Evolutionary conservation across 345 rosid genomes (phyloP).

Genomic region (Dimocarpus longan): DNA sequence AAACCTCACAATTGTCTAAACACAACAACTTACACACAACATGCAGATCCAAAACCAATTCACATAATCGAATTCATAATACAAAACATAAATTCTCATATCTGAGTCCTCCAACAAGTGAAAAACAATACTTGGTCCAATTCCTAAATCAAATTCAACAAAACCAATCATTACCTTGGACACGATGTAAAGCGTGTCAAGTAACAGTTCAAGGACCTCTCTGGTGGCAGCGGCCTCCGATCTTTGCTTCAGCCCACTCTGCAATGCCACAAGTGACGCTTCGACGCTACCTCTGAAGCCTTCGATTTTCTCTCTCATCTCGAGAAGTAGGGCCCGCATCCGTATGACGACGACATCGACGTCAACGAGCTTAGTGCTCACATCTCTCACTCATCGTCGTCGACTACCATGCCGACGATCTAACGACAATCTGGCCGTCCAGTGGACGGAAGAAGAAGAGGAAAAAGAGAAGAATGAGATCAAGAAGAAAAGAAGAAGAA

Average conservation of each 20-base stretch:
- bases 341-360: constrained; percentile 88
- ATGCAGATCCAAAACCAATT: not conserved
- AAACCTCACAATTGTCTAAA: not conserved
- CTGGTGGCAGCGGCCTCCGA: constrained; percentile 92
- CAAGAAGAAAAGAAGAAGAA: too few species aligned
- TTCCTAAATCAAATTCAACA: not conserved
- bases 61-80: not conserved
- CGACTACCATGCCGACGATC: too few species aligned
- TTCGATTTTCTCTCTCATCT: constrained; percentile 84
- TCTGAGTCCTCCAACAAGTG: not conserved
- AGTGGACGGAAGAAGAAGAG: too few species aligned
- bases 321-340: constrained; percentile 96
- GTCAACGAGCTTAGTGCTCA: constrained; percentile 95
- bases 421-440: too few species aligned
- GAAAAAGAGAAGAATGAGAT: too few species aligned
- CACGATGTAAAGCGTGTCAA: constrained; percentile 91
- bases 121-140: too few species aligned
- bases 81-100: not conserved
- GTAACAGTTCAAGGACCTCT: constrained; percentile 79
- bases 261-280: constrained; percentile 63
- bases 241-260: constrained; percentile 83
- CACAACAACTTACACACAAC: not conserved
- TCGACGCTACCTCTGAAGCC: constrained; percentile 76
- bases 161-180: constrained; percentile 58
- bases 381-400: too few species aligned